Evolutionary conservation across 1,139 yeast genomes (phyloP).

Genomic region (Lodderomyces theae): DNA sequence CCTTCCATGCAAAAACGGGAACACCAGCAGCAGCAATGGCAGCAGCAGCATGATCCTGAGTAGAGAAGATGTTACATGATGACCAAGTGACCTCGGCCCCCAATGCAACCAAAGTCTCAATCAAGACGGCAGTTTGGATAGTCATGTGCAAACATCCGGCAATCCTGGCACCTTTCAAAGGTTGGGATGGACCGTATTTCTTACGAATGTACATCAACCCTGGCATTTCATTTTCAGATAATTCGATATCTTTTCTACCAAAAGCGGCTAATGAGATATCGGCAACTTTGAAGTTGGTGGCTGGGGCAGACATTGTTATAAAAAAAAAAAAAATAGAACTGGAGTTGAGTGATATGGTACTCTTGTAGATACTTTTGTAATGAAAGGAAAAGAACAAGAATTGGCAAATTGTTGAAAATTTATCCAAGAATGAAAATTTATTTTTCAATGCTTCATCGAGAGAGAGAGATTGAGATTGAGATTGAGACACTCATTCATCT

Average conservation of each 20-base stretch:
- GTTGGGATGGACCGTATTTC: slow-evolving; percentile 89
- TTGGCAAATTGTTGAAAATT: no score
- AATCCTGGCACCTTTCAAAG: slow-evolving; percentile 97
- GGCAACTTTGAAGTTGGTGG: slow-evolving; percentile 85
- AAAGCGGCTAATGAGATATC: slow-evolving; percentile 98
- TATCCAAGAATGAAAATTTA: no score
- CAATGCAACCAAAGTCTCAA: slow-evolving; percentile 93
- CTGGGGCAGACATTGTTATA: slow-evolving; percentile 25
- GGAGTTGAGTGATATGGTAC: no score
- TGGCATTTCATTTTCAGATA: slow-evolving; percentile 99
- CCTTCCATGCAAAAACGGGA: slow-evolving; percentile 99
- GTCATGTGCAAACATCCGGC: slow-evolving; percentile 99
- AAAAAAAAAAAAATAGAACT: no score
- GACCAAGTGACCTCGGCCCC: slow-evolving; percentile 99
- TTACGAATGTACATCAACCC: slow-evolving; percentile 98
- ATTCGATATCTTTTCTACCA: slow-evolving; percentile 99
- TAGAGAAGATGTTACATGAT: slow-evolving; percentile 98
- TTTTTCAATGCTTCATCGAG: no score
- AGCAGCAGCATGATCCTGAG: slow-evolving; percentile 99
- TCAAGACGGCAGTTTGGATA: slow-evolving; percentile 98
- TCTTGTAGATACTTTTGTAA: no score
- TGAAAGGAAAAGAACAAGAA: no score
- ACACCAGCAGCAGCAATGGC: slow-evolving; percentile 99
- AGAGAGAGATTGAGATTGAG: no score
- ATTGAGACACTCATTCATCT: no score